A percentile compares a stretch with the other conserved stretches of the same genome.
Conservation (phyloP, 2,329 filamentous ascomycete species). For the Pseudogymnoascus sp. region DNA sequence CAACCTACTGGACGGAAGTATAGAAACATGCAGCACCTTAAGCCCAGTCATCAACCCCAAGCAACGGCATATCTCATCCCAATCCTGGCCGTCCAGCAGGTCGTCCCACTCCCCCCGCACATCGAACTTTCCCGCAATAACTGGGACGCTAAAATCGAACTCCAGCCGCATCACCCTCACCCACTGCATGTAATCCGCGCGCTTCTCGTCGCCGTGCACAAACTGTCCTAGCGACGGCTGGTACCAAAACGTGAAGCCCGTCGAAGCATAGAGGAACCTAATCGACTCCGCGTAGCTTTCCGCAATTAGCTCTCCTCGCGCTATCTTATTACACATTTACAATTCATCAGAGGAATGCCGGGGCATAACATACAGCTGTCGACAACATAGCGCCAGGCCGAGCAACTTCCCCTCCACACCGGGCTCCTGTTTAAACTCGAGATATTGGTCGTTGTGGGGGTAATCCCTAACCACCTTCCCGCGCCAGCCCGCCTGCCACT, state of each 20-base stretch:
- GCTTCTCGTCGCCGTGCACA: neutral
- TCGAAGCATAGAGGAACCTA: neutral
- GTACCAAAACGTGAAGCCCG: neutral
- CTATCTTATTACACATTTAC: neutral
- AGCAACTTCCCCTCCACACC: neutral
- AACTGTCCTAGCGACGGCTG: neutral
- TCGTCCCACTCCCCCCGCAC: neutral
- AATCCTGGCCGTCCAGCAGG: too few species aligned
- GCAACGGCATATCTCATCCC: neutral
- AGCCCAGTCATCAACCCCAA: neutral
- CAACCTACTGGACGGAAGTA: too few species aligned
- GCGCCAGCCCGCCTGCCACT: neutral
- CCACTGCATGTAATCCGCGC: neutral
- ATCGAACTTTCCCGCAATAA: neutral
- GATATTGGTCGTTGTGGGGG: neutral
- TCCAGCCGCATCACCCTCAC: neutral
- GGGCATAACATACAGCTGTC: neutral
- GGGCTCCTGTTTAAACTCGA: neutral
- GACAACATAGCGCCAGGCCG: neutral
- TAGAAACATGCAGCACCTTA: neutral
- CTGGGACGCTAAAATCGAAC: neutral
- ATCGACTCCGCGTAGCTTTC: neutral
- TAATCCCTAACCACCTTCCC: neutral
- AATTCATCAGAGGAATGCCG: too few species aligned
- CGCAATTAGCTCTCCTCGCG: neutral